Evolutionary conservation across 768 basidiomycete species (phyloP).

Genomic region (Kwoniella botswanensis): DNA sequence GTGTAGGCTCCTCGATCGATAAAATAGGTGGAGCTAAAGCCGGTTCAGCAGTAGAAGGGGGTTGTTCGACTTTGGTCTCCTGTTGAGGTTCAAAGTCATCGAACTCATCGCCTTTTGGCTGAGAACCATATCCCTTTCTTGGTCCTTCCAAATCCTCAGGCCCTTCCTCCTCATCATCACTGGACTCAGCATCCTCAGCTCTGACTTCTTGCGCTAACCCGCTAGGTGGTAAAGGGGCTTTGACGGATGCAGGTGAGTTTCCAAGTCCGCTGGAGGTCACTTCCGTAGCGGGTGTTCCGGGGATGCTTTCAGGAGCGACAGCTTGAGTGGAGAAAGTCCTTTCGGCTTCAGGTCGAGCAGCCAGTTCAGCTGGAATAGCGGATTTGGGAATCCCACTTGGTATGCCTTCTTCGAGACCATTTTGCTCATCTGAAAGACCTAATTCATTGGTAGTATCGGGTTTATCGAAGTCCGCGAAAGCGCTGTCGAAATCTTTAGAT

Average conservation of each 20-base stretch:
- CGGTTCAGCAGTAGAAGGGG: not conserved
- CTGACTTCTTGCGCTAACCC: slow-evolving; percentile 10
- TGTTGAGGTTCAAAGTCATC: slow-evolving; percentile 4
- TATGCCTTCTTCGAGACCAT: slow-evolving; percentile 44
- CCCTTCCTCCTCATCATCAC: slow-evolving; percentile 56
- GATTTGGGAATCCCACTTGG: slow-evolving; percentile 62
- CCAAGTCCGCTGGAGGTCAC: not conserved
- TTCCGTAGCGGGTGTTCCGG: slow-evolving; percentile 41
- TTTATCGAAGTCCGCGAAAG: slow-evolving; percentile 49
- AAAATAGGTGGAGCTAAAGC: slow-evolving; percentile 29
- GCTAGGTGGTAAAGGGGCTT: slow-evolving; percentile 12
- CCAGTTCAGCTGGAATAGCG: slow-evolving; percentile 32
- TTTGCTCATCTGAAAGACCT: slow-evolving; percentile 10
- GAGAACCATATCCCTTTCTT: slow-evolving; percentile 16
- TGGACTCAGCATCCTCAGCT: slow-evolving; percentile 23
- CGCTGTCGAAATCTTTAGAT: slow-evolving; percentile 53
- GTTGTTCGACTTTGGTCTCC: not conserved
- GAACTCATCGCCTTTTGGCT: slow-evolving; percentile 8
- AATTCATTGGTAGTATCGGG: slow-evolving; percentile 5
- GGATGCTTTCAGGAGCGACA: slow-evolving; percentile 39
- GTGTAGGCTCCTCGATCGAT: slow-evolving; percentile 15
- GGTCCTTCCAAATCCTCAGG: slow-evolving; percentile 58
- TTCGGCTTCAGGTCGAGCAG: slow-evolving; percentile 41
- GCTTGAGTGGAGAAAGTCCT: slow-evolving; percentile 52
- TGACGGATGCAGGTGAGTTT: slow-evolving; percentile 4